Conservation (phyloP, 352 stramenopile species). For the Phytophthora sojae region DNA sequence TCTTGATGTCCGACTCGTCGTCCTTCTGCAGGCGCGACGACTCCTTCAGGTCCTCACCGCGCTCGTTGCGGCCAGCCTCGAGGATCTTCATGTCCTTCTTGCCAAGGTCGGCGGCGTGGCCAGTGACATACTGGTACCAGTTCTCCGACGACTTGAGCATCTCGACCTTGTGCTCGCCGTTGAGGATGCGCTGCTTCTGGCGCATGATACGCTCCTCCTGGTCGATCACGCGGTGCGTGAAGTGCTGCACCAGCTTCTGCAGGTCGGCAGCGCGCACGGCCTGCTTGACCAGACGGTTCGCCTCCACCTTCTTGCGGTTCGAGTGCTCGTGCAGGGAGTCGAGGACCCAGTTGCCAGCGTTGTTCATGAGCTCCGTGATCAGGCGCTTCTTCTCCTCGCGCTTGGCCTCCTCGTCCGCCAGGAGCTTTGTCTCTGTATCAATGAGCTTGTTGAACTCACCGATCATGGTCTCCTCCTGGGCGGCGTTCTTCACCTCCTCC, state of each 20-base stretch:
- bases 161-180: constrained; percentile 91
- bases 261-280: constrained; percentile 83
- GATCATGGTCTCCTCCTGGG: constrained; percentile 78
- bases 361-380: constrained; percentile 89
- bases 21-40: constrained; percentile 86
- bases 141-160: constrained; percentile 92
- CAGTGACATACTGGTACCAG: constrained; percentile 90
- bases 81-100: constrained; percentile 90
- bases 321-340: constrained; percentile 87
- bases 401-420: constrained; percentile 85
- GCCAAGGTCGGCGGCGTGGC: constrained; percentile 71
- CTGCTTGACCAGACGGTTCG: constrained; percentile 86
- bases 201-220: constrained; percentile 92
- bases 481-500: constrained; percentile 78
- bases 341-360: constrained; percentile 87
- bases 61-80: constrained; percentile 69
- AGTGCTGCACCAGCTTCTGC: constrained; percentile 90
- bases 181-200: constrained; percentile 91
- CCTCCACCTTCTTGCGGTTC: constrained; percentile 89
- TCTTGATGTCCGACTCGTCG: constrained; percentile 81
- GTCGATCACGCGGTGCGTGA: constrained; percentile 90
- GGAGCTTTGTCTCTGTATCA: constrained; percentile 77
- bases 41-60: constrained; percentile 80
- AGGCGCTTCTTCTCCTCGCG: constrained; percentile 90
- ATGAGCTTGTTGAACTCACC: constrained; percentile 75